phyloP scores from a whole-genome alignment of 2,329 filamentous ascomycete species.

The Colletotrichum somersetense region DNA sequence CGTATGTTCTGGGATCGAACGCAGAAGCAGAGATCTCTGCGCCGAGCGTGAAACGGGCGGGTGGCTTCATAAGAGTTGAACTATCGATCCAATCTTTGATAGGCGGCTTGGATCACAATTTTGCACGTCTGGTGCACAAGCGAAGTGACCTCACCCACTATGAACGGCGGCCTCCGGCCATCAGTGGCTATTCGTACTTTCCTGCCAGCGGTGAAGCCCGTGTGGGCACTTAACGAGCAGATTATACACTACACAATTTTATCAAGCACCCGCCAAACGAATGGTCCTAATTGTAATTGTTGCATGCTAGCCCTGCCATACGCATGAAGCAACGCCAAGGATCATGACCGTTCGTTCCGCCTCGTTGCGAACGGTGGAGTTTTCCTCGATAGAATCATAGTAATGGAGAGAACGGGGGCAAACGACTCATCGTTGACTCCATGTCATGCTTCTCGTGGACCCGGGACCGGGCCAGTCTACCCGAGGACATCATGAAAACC shows the following conservation, averaged over 20 bases:
- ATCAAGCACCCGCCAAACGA: background rate
- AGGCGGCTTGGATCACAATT: constrained; percentile 6
- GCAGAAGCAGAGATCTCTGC: background rate
- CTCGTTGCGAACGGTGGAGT: constrained; percentile 1
- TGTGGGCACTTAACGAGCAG: constrained; percentile 1
- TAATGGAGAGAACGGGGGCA: constrained; percentile 11
- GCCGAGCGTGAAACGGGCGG: background rate
- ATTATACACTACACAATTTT: background rate
- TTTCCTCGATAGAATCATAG: background rate
- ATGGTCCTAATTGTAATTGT: background rate
- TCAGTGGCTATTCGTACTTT: background rate
- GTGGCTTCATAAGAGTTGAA: background rate
- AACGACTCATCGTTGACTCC: constrained; percentile 2
- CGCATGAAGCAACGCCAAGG: constrained; percentile 21
- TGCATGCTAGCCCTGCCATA: constrained; percentile 4
- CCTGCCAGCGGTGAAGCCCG: constrained; percentile 19
- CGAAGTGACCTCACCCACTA: constrained; percentile 5
- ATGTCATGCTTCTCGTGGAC: background rate
- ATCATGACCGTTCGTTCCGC: constrained; percentile 29
- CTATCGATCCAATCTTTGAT: constrained; percentile 18
- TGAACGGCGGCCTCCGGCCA: constrained; percentile 14
- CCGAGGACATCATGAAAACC: constrained; percentile 16
- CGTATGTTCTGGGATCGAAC: constrained; percentile 11
- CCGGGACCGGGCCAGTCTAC: constrained; percentile 2
- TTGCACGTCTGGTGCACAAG: background rate